These are phyloP conservation scores for Trebouxiophyceae sp. DNA, from an alignment of 163 green algal species.

Conservation along the genomic window DNA sequence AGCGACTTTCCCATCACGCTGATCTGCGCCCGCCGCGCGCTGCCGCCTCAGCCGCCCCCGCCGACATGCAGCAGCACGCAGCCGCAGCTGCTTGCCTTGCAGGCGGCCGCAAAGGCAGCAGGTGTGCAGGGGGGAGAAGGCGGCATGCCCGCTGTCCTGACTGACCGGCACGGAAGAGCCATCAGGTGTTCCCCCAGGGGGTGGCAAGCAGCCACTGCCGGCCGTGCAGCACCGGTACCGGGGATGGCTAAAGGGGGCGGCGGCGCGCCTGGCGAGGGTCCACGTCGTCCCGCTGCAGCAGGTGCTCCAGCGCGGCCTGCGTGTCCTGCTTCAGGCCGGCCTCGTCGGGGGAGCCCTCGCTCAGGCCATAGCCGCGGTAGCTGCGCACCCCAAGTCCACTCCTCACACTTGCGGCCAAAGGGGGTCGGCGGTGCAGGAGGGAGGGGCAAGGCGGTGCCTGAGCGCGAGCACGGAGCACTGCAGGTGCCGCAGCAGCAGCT, in stretches of 20 bases:
- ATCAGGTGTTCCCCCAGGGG: too few species aligned
- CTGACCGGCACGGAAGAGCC: too few species aligned
- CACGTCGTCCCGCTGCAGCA: slow-evolving; percentile 49
- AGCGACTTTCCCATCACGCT: slow-evolving; percentile 83
- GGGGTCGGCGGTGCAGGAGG: background rate
- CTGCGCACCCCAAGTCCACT: slow-evolving; percentile 21
- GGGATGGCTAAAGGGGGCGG: too few species aligned
- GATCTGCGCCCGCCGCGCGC: slow-evolving; percentile 40
- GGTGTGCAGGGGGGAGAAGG: too few species aligned
- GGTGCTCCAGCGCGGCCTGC: slow-evolving; percentile 46
- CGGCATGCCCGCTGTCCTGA: too few species aligned
- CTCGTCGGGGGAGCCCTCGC: slow-evolving; percentile 60
- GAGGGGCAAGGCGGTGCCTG: background rate
- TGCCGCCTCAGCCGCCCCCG: too few species aligned
- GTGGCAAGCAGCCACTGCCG: too few species aligned
- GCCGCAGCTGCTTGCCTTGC: too few species aligned
- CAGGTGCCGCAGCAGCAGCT: slow-evolving; percentile 43
- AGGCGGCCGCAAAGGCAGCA: background rate
- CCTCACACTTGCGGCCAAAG: background rate
- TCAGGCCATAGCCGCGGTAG: slow-evolving; percentile 84
- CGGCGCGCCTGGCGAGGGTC: slow-evolving; percentile 20
- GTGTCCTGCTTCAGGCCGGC: slow-evolving; percentile 60
- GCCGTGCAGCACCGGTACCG: too few species aligned
- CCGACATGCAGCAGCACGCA: too few species aligned
- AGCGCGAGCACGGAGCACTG: slow-evolving; percentile 47